These are phyloP conservation scores for Solanum chilense DNA, from an alignment of 257 asterid genomes.

Conservation along the genomic window DNA sequence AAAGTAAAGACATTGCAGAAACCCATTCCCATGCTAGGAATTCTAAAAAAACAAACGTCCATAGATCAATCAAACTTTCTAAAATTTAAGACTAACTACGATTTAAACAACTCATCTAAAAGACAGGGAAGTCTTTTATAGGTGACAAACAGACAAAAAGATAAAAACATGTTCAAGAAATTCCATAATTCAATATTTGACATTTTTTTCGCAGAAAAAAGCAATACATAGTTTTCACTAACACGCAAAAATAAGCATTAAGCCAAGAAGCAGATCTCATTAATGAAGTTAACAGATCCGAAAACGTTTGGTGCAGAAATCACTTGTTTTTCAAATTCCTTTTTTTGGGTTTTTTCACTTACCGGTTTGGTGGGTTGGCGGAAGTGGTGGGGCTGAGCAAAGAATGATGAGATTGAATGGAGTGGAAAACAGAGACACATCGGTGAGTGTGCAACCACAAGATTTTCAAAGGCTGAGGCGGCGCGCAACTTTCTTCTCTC, in stretches of 20 bases:
- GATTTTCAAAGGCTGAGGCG: too few relatives aligned
- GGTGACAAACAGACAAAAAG: neutral
- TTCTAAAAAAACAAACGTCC: neutral
- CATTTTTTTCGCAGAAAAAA: neutral
- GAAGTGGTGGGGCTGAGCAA: constrained; percentile 1
- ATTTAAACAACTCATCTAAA: neutral
- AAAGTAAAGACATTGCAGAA: neutral
- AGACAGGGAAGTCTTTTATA: neutral
- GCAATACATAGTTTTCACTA: neutral
- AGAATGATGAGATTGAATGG: neutral
- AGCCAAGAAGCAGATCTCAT: neutral
- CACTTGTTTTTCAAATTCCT: neutral
- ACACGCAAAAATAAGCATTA: neutral
- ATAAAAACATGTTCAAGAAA: neutral
- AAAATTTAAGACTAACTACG: neutral
- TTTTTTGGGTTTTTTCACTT: neutral
- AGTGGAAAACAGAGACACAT: neutral
- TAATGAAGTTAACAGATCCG: neutral
- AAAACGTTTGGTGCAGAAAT: neutral
- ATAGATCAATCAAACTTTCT: neutral
- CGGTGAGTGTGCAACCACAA: neutral
- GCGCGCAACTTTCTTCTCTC: too few relatives aligned
- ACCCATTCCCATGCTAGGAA: neutral
- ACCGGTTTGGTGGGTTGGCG: neutral
- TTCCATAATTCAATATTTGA: neutral